phyloP scores from a whole-genome alignment of 257 asterid species.

The Penstemon davidsonii region DNA sequence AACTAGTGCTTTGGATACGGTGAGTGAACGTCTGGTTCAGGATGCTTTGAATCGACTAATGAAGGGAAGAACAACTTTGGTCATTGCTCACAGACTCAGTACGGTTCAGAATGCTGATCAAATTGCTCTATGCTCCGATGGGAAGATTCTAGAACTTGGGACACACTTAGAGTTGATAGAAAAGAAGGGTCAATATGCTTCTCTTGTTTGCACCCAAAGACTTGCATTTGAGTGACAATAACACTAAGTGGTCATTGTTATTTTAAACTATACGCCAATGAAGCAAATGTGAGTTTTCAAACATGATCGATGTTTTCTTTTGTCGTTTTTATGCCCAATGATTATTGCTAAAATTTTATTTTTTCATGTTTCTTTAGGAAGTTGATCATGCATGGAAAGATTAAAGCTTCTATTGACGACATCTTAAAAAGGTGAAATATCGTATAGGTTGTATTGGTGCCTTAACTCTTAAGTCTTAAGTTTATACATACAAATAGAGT shows the following conservation, averaged over 20 bases:
- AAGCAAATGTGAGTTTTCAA: conserved; percentile 16
- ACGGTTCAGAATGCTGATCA: conserved; percentile 88
- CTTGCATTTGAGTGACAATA: conserved; percentile 77
- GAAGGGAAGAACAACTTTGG: conserved; percentile 96
- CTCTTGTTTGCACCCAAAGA: conserved; percentile 82
- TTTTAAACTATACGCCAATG: neutral
- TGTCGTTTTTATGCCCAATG: neutral
- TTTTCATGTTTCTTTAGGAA: neutral
- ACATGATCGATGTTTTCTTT: neutral
- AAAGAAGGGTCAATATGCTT: conserved; percentile 75
- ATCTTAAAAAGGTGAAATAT: conserved; percentile 14
- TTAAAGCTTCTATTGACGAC: neutral
- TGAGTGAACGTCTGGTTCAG: conserved; percentile 92
- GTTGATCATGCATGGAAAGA: neutral
- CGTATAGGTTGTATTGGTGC: neutral
- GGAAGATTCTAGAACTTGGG: conserved; percentile 83
- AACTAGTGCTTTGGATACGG: conserved; percentile 89
- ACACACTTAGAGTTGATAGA: conserved; percentile 75
- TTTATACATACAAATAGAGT: neutral
- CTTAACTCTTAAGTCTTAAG: neutral
- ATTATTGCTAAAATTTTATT: neutral
- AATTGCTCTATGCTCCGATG: conserved; percentile 83
- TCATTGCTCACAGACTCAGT: conserved; percentile 95
- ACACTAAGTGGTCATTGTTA: neutral
- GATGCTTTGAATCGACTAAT: conserved; percentile 80